Conservation (phyloP, 106 monocot species). For the Allium sativum region DNA sequence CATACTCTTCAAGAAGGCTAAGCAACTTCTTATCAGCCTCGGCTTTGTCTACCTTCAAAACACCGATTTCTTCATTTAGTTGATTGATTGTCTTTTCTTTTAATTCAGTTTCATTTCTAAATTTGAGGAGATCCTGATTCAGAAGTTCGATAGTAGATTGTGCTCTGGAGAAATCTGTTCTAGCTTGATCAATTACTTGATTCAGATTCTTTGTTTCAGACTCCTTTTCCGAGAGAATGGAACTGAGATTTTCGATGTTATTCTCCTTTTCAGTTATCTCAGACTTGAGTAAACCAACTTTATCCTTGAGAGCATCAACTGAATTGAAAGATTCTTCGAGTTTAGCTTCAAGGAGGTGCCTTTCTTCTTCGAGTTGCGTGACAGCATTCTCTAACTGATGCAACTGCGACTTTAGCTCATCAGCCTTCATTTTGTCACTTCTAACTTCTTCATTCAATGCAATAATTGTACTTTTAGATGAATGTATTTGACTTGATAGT, state of each 20-base stretch:
- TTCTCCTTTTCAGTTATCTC: constrained; percentile 70
- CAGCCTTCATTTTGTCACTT: constrained; percentile 30
- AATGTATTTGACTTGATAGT: constrained; percentile 41
- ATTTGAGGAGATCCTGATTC: constrained; percentile 33
- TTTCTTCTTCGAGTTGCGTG: constrained; percentile 30
- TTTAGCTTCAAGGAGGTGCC: constrained; percentile 45
- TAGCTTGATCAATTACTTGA: constrained; percentile 34
- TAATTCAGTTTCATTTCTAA: constrained; percentile 27
- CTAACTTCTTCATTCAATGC: constrained; percentile 45
- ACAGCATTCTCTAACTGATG: constrained; percentile 30
- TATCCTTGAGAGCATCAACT: constrained; percentile 49
- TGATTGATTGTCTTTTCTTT: constrained; percentile 34
- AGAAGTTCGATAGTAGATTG: constrained; percentile 34
- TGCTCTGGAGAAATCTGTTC: constrained; percentile 34
- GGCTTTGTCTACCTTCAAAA: constrained; percentile 37
- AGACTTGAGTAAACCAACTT: constrained; percentile 27
- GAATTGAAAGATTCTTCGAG: constrained; percentile 34
- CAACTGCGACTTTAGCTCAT: constrained; percentile 39
- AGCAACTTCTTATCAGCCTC: constrained; percentile 26
- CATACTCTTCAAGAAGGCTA: constrained; percentile 36
- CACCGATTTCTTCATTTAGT: constrained; percentile 30
- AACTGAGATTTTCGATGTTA: constrained; percentile 32
- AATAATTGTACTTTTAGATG: constrained; percentile 41
- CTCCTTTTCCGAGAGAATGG: constrained; percentile 38
- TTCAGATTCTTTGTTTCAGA: constrained; percentile 35